A percentile compares a stretch with the other conserved stretches of the same genome.
phyloP scores from a whole-genome alignment of 345 rosid genomes.

The Eutrema japonicum region DNA sequence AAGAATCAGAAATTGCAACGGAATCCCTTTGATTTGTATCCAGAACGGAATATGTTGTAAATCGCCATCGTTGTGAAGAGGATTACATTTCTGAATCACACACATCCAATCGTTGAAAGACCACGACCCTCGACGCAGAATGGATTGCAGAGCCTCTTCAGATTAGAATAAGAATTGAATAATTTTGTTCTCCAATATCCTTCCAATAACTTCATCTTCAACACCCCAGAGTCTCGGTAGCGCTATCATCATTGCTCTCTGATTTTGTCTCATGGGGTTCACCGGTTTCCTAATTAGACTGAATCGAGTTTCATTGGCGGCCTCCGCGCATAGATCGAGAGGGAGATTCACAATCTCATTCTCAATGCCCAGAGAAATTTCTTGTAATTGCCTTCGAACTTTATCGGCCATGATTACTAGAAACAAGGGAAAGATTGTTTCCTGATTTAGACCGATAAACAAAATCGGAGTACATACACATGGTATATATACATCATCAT shows the following conservation, averaged over 20 bases:
- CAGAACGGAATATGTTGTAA: neutral
- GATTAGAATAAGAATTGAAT: neutral
- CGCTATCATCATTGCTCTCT: neutral
- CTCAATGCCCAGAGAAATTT: too few relatives aligned
- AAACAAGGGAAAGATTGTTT: too few relatives aligned
- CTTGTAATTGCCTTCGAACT: too few relatives aligned
- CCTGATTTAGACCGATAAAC: too few relatives aligned
- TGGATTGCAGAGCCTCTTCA: neutral
- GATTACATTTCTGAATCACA: neutral
- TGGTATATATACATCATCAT: too few relatives aligned
- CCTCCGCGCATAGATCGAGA: too few relatives aligned
- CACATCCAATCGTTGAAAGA: neutral
- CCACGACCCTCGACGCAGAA: neutral
- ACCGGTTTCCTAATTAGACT: neutral
- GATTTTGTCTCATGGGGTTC: neutral
- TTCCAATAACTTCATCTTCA: neutral
- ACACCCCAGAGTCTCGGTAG: neutral
- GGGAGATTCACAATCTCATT: too few relatives aligned
- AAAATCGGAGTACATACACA: too few relatives aligned
- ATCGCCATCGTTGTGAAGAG: neutral
- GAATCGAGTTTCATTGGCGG: too few relatives aligned
- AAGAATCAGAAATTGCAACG: too few relatives aligned
- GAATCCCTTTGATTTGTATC: neutral
- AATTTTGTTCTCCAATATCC: rapidly evolving
- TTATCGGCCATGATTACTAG: too few relatives aligned